phyloP scores from a whole-genome alignment of 805 yeast species.

The Lipomyces yamanashiensis region DNA sequence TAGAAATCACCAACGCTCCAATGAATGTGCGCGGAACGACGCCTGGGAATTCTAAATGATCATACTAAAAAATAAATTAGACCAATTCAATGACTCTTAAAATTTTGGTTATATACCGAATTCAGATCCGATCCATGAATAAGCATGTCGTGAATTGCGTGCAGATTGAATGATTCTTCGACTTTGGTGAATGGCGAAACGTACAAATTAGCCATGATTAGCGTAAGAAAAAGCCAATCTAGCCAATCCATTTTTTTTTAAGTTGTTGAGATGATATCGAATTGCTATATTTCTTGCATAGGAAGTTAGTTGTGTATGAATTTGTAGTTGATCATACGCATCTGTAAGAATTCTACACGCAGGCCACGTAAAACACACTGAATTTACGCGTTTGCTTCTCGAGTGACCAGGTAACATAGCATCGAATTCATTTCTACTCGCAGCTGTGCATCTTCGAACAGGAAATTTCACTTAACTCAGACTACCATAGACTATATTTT shows the following conservation, averaged over 20 bases:
- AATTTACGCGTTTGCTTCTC: too few relatives aligned
- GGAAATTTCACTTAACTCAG: too few relatives aligned
- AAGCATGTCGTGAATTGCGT: conserved; percentile 83
- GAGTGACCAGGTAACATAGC: too few relatives aligned
- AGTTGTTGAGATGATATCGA: too few relatives aligned
- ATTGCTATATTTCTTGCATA: background rate
- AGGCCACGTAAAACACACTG: too few relatives aligned
- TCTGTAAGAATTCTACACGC: too few relatives aligned
- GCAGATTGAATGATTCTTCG: conserved; percentile 90
- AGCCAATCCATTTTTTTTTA: conserved; percentile 36
- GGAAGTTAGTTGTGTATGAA: background rate
- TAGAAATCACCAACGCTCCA: conserved; percentile 65
- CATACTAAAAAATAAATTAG: conserved; percentile 52
- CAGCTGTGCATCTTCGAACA: too few relatives aligned
- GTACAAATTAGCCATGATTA: conserved; percentile 56
- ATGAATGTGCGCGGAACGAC: conserved; percentile 85
- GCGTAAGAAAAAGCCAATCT: conserved; percentile 51
- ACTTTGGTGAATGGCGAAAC: conserved; percentile 86
- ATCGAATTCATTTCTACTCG: too few relatives aligned
- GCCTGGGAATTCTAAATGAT: conserved; percentile 83
- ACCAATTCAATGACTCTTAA: background rate
- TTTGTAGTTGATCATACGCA: background rate
- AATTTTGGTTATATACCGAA: conserved; percentile 4
- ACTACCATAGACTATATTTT: too few relatives aligned
- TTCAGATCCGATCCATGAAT: conserved; percentile 59